These are phyloP conservation scores for Trichosphaerium sp. DNA, from an alignment of 78 protist species.

Conservation along the genomic window DNA sequence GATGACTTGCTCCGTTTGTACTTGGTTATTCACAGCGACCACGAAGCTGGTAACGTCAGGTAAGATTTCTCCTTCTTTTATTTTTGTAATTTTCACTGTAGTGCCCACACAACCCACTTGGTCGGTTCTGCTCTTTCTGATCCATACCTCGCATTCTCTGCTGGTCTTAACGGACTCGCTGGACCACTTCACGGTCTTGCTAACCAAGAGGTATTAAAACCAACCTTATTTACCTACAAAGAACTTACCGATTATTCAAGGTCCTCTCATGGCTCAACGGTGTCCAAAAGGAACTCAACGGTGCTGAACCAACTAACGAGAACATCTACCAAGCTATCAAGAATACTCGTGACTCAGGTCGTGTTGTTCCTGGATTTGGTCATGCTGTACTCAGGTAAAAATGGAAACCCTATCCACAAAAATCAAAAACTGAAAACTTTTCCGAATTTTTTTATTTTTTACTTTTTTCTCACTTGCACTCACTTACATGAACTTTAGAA, in stretches of 20 bases:
- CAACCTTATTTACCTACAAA: conserved; percentile 52
- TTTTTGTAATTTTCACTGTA: background rate
- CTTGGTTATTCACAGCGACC: conserved; percentile 91
- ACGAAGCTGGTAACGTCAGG: conserved; percentile 70
- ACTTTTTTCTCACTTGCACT: too few species aligned
- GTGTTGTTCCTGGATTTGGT: conserved; percentile 96
- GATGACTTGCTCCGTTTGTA: conserved; percentile 90
- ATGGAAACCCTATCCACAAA: too few species aligned
- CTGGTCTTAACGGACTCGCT: conserved; percentile 90
- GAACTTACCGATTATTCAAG: conserved; percentile 59
- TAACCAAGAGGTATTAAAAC: conserved; percentile 97
- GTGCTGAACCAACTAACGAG: too few species aligned
- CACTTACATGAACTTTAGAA: too few species aligned
- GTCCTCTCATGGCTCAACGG: too few species aligned
- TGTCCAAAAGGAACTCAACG: too few species aligned
- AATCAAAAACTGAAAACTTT: too few species aligned
- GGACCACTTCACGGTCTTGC: conserved; percentile 97
- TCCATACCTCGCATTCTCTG: conserved; percentile 86
- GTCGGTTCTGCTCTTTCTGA: conserved; percentile 95
- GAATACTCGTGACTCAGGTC: conserved; percentile 86
- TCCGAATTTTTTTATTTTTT: too few species aligned
- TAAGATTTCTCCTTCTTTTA: background rate
- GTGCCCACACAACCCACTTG: conserved; percentile 92
- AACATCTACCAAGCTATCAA: too few species aligned
- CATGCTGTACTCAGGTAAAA: too few species aligned